These are phyloP conservation scores for Incumbomyces delicatus DNA, from an alignment of 2,329 filamentous ascomycete species.

Conservation along the genomic window DNA sequence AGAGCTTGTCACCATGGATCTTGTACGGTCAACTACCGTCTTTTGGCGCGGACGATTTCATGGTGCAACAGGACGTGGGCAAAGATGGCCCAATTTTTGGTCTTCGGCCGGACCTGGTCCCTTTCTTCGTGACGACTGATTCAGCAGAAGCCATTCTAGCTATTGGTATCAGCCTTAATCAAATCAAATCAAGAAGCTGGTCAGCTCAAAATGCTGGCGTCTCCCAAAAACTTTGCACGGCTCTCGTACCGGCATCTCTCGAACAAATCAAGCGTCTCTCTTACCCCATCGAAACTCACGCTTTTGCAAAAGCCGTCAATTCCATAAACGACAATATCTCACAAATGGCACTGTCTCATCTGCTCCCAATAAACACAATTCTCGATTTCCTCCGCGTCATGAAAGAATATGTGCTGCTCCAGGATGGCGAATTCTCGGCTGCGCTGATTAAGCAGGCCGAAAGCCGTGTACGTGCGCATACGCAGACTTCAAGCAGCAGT, in stretches of 20 bases:
- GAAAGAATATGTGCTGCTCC: constrained; percentile 77
- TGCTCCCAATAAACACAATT: constrained; percentile 69
- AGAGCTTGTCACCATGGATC: constrained; percentile 82
- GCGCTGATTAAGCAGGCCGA: constrained; percentile 79
- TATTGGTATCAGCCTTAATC: constrained; percentile 78
- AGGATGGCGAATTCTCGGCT: constrained; percentile 83
- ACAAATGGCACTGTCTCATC: constrained; percentile 68
- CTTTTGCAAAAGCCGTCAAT: constrained; percentile 61
- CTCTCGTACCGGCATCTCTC: constrained; percentile 24
- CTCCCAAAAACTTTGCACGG: constrained; percentile 21
- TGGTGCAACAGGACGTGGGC: constrained; percentile 48
- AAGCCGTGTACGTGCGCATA: constrained; percentile 63
- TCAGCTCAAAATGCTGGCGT: constrained; percentile 15
- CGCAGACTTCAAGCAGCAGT: constrained; percentile 42
- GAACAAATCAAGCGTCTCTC: constrained; percentile 38
- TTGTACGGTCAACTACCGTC: constrained; percentile 75
- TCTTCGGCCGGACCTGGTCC: constrained; percentile 56
- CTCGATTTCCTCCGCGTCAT: constrained; percentile 67
- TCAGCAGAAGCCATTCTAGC: constrained; percentile 80
- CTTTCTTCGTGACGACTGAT: constrained; percentile 64
- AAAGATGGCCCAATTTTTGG: constrained; percentile 28
- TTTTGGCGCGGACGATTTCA: constrained; percentile 76
- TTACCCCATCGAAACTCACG: constrained; percentile 63
- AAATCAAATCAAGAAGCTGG: constrained; percentile 48
- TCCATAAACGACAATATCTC: constrained; percentile 74